Evolutionary conservation across 2,329 filamentous ascomycete species (phyloP).

Genomic region (Aspergillus pseudotamarii): DNA sequence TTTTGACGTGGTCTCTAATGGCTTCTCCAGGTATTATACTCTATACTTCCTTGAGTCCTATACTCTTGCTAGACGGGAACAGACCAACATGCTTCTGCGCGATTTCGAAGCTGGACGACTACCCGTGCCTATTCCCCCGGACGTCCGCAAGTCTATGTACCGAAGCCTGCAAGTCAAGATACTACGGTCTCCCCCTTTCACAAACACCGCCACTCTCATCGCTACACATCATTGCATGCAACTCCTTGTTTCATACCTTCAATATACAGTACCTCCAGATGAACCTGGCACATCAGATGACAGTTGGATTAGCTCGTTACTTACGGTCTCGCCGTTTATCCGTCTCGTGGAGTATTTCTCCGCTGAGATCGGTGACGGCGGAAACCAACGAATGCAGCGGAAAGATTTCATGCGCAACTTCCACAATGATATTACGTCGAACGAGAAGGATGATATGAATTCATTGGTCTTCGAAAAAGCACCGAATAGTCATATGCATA

Average conservation of each 20-base stretch:
- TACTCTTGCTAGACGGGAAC: slow-evolving; percentile 38
- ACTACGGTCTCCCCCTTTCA: slow-evolving; percentile 44
- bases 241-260: slow-evolving; percentile 43
- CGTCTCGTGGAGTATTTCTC: slow-evolving; percentile 48
- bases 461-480: slow-evolving; percentile 39
- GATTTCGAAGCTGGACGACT: slow-evolving; percentile 43
- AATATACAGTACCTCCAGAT: slow-evolving; percentile 40
- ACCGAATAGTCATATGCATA: slow-evolving; percentile 33
- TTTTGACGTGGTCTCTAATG: not conserved
- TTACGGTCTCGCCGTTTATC: slow-evolving; percentile 42
- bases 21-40: slow-evolving; percentile 40
- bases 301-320: slow-evolving; percentile 45
- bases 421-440: slow-evolving; percentile 39
- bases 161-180: slow-evolving; percentile 40
- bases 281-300: slow-evolving; percentile 35
- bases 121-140: slow-evolving; percentile 38
- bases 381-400: slow-evolving; percentile 42
- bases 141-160: slow-evolving; percentile 40
- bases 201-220: slow-evolving; percentile 41
- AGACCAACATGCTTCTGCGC: slow-evolving; percentile 39
- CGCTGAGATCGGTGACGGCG: slow-evolving; percentile 46
- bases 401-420: slow-evolving; percentile 50
- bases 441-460: slow-evolving; percentile 43
- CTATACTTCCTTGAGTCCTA: slow-evolving; percentile 48
- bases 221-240: slow-evolving; percentile 47